phyloP scores from a whole-genome alignment of 2,329 filamentous ascomycete species.

The Sporothrix brasiliensis region DNA sequence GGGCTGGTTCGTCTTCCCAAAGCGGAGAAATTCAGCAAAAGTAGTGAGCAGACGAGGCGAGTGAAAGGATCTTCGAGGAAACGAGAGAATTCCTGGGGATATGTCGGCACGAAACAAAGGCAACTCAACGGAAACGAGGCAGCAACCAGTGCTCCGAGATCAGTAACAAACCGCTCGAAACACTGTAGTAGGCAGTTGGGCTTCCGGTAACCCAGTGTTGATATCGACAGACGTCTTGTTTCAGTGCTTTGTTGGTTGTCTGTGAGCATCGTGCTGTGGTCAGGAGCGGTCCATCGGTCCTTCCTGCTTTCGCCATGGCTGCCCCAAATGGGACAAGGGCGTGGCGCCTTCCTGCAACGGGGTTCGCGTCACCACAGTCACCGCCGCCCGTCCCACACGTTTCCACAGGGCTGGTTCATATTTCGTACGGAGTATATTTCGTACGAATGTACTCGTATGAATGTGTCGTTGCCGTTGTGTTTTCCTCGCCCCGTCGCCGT shows the following conservation, averaged over 20 bases:
- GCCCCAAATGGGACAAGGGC: constrained; percentile 27
- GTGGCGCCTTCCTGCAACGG: constrained; percentile 30
- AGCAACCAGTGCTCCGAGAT: neutral
- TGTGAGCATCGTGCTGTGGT: too few relatives aligned
- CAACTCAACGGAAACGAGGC: neutral
- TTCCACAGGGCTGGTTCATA: constrained; percentile 18
- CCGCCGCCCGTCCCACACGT: constrained; percentile 19
- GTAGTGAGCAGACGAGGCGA: neutral
- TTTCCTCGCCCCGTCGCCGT: neutral
- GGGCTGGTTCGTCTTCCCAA: constrained; percentile 1
- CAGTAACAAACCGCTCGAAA: neutral
- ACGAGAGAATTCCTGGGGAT: too few relatives aligned
- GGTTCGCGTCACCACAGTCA: constrained; percentile 28
- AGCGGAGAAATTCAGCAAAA: constrained; percentile 11
- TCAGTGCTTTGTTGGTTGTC: neutral
- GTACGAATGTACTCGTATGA: too few relatives aligned
- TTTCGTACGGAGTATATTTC: too few relatives aligned
- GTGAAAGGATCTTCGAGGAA: neutral
- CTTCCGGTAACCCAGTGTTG: neutral
- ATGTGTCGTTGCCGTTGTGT: neutral
- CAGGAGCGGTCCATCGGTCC: neutral
- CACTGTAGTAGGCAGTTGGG: neutral
- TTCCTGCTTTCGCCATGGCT: constrained; percentile 24
- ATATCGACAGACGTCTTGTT: neutral
- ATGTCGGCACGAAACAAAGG: neutral